A percentile compares a stretch with the other conserved stretches of the same genome.
phyloP scores from a whole-genome alignment of 345 rosid genomes.

The Pistacia atlantica region DNA sequence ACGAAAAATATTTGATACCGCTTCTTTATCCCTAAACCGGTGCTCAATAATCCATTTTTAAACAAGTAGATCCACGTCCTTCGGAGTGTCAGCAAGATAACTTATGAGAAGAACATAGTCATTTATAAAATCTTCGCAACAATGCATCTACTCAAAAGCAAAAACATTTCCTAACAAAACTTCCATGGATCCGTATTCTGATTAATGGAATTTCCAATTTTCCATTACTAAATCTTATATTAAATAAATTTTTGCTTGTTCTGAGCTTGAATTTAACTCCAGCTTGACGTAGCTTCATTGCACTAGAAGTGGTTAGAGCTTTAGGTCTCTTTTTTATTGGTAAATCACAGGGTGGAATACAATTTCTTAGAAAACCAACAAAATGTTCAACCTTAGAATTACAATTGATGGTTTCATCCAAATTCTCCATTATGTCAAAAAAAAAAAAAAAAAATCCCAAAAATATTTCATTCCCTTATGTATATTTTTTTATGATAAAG shows the following conservation, averaged over 20 bases:
- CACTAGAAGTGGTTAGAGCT: neutral
- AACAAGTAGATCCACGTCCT: slow-evolving; percentile 4
- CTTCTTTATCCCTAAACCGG: neutral
- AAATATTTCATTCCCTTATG: too few species aligned
- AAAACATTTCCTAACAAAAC: slow-evolving; percentile 6
- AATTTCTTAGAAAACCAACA: neutral
- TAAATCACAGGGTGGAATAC: neutral
- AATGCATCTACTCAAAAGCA: neutral
- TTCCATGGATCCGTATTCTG: neutral
- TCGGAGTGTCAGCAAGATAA: neutral
- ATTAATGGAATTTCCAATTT: neutral
- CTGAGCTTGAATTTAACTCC: slow-evolving; percentile 18
- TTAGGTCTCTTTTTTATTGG: neutral
- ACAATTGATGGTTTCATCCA: neutral
- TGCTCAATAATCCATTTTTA: neutral
- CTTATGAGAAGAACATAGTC: slow-evolving; percentile 11
- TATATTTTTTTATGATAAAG: too few species aligned
- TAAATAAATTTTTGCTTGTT: slow-evolving; percentile 8
- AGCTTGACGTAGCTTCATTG: slow-evolving; percentile 21
- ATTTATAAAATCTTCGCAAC: neutral
- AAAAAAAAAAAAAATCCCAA: too few species aligned
- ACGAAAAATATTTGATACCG: neutral
- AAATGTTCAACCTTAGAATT: neutral
- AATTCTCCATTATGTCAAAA: neutral
- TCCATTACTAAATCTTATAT: slow-evolving; percentile 8